Conservation (phyloP, 176 grass and related monocot genomes). For the Phragmites australis region DNA sequence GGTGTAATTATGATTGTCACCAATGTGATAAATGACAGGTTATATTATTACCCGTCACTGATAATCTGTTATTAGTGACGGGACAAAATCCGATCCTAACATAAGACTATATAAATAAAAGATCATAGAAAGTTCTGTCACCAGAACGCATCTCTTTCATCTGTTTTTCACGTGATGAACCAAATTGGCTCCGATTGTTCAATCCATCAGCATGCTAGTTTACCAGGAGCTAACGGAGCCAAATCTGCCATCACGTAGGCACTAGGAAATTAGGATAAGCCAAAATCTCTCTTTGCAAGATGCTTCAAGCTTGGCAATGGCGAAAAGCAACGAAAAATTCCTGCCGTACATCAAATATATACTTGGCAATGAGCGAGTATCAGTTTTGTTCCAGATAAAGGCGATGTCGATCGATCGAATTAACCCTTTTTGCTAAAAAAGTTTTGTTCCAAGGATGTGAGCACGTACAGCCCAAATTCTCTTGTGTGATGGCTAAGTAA, state of each 20-base stretch:
- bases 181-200: not conserved
- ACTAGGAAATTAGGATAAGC: constrained; percentile 35
- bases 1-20: too few relatives aligned
- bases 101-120: too few relatives aligned
- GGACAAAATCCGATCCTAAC: too few relatives aligned
- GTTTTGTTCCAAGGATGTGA: constrained; percentile 17
- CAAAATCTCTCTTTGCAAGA: constrained; percentile 39
- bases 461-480: constrained; percentile 41
- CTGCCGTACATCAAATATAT: constrained; percentile 60
- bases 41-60: too few relatives aligned
- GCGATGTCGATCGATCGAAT: constrained; percentile 31
- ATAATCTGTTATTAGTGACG: too few relatives aligned
- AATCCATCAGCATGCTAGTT: constrained; percentile 25
- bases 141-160: too few relatives aligned
- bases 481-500: constrained; percentile 52
- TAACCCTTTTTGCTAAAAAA: constrained; percentile 36
- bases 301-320: constrained; percentile 50
- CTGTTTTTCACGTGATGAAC: too few relatives aligned
- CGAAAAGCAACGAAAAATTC: constrained; percentile 36
- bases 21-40: too few relatives aligned
- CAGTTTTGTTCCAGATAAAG: constrained; percentile 39
- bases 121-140: too few relatives aligned
- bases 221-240: not conserved
- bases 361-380: constrained; percentile 51
- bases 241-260: constrained; percentile 28